Conservation (phyloP, 2,329 filamentous ascomycete species). For the Colletotrichum tanaceti region DNA sequence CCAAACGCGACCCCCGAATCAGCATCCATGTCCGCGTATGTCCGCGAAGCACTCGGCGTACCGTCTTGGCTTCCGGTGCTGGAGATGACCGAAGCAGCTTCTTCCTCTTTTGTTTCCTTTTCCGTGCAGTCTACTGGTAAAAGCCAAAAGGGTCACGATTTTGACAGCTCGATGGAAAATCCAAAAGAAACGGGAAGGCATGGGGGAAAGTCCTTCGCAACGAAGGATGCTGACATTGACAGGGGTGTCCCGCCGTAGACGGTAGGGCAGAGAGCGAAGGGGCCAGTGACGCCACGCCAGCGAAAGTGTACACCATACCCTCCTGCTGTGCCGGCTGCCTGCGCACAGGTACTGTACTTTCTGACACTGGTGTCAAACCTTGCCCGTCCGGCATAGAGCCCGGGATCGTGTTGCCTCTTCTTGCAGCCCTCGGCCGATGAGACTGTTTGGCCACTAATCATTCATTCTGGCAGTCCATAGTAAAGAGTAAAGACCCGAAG, state of each 20-base stretch:
- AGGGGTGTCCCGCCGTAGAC: constrained; percentile 23
- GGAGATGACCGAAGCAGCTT: constrained; percentile 28
- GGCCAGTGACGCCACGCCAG: constrained; percentile 29
- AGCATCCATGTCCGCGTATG: constrained; percentile 30
- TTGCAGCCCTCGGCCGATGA: not conserved
- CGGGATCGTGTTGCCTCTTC: not conserved
- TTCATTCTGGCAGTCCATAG: no score
- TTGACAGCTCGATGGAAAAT: not conserved
- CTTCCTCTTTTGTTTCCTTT: not conserved
- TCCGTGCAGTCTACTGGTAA: not conserved
- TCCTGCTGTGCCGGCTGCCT: constrained; percentile 18
- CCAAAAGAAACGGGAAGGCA: not conserved
- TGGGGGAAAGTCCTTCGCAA: not conserved
- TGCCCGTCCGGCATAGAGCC: constrained; percentile 9
- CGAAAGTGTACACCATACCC: constrained; percentile 1
- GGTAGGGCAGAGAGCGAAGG: constrained; percentile 15
- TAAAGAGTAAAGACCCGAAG: no score
- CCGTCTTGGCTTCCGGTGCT: constrained; percentile 24
- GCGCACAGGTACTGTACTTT: constrained; percentile 39
- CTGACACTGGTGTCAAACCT: constrained; percentile 39
- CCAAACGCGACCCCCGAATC: constrained; percentile 21
- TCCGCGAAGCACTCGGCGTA: constrained; percentile 19
- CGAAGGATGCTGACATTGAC: constrained; percentile 11
- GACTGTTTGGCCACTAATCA: not conserved
- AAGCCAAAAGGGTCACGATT: not conserved